phyloP scores from a whole-genome alignment of 495 filamentous ascomycete species.

The Aspergillus carlsbadensis region DNA sequence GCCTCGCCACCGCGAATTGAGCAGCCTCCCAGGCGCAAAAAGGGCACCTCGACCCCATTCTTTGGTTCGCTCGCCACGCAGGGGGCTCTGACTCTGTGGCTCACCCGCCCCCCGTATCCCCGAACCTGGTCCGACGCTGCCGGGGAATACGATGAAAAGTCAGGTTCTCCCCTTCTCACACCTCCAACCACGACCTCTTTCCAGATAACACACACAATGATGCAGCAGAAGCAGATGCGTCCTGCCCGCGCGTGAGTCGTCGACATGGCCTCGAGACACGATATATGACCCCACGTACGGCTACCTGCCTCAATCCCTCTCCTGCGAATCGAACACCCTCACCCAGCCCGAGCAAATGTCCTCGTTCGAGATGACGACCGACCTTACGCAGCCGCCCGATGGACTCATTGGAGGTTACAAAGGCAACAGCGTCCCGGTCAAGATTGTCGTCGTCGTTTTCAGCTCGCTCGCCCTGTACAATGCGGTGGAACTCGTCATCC shows the following conservation, averaged over 20 bases:
- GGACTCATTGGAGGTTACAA: slow-evolving; percentile 38
- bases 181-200: neutral
- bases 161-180: neutral
- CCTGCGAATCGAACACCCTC: slow-evolving; percentile 8
- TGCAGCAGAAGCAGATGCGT: neutral
- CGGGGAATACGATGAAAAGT: neutral
- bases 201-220: neutral
- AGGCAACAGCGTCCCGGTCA: slow-evolving; percentile 25
- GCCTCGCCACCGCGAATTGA: neutral
- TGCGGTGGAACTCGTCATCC: slow-evolving; percentile 47
- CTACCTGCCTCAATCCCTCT: slow-evolving; percentile 60
- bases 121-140: neutral
- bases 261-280: neutral
- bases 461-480: slow-evolving; percentile 52
- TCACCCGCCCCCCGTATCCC: too few species aligned
- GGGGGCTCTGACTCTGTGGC: too few species aligned
- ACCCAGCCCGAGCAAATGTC: too few species aligned
- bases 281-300: neutral
- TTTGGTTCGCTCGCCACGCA: neutral
- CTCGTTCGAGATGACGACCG: slow-evolving; percentile 1
- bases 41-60: neutral
- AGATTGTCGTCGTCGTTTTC: slow-evolving; percentile 48
- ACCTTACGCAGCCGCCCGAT: slow-evolving; percentile 22
- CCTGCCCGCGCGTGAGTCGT: neutral
- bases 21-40: neutral